phyloP scores from a whole-genome alignment of 1,284 basidiomycete species.

The Pyrrhoderma noxium region DNA sequence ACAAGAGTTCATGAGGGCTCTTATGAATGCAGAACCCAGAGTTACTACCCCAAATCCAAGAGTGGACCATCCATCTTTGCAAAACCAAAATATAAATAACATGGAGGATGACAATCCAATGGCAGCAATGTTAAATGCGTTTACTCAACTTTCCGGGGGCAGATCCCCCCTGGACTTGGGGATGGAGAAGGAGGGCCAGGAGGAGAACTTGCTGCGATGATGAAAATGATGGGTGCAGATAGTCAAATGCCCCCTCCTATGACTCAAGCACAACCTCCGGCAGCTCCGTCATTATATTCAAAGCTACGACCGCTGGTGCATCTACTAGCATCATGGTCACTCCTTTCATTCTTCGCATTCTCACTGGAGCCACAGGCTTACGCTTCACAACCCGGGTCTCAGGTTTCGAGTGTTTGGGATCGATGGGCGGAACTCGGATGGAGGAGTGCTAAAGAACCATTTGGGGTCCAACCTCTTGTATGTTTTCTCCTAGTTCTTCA shows the following conservation, averaged over 20 bases:
- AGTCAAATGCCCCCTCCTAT: constrained; percentile 2
- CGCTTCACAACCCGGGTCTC: constrained; percentile 20
- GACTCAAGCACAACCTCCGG: constrained; percentile 24
- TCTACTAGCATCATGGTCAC: constrained; percentile 49
- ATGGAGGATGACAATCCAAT: constrained; percentile 16
- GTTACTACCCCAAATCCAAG: constrained; percentile 17
- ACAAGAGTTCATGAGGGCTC: constrained; percentile 53
- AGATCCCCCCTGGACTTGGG: constrained; percentile 12
- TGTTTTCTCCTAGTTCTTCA: constrained; percentile 23
- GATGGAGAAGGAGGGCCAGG: constrained; percentile 12
- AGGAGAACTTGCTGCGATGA: not conserved
- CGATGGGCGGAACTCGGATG: constrained; percentile 50
- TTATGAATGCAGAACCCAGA: constrained; percentile 35
- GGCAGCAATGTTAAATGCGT: constrained; percentile 18
- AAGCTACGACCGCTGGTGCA: constrained; percentile 61
- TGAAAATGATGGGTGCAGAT: constrained; percentile 4
- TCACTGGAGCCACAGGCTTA: constrained; percentile 50
- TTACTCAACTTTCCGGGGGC: constrained; percentile 16
- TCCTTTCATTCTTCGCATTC: constrained; percentile 63
- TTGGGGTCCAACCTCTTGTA: constrained; percentile 51
- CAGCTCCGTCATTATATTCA: constrained; percentile 43
- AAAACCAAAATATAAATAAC: not conserved
- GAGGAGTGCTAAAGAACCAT: constrained; percentile 25
- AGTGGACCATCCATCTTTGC: not conserved
- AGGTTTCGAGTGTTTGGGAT: constrained; percentile 32